Evolutionary conservation across 495 filamentous ascomycete species (phyloP).

Genomic region (Aspergillus sparsus): DNA sequence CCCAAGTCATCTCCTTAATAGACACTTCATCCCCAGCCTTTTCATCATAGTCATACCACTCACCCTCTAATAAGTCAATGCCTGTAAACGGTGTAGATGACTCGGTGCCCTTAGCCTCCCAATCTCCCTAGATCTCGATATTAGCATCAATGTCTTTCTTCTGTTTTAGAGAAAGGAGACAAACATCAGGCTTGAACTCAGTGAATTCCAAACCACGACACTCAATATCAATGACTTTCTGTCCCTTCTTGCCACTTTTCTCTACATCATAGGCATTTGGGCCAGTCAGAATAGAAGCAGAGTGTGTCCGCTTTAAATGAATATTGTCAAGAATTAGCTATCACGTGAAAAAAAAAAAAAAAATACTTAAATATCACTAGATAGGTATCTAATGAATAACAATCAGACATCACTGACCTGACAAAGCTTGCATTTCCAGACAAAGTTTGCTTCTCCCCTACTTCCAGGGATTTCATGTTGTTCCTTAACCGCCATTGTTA

Average conservation of each 20-base stretch:
- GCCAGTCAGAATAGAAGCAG: slow-evolving; percentile 67
- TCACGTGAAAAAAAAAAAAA: slow-evolving; percentile 11
- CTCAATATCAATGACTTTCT: slow-evolving; percentile 85
- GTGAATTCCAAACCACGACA: slow-evolving; percentile 92
- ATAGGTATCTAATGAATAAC: neutral
- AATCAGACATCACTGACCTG: slow-evolving; percentile 51
- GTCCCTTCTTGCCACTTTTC: slow-evolving; percentile 65
- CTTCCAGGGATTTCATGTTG: slow-evolving; percentile 83
- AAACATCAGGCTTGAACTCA: slow-evolving; percentile 84
- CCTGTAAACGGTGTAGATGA: slow-evolving; percentile 73
- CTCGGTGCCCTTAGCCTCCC: slow-evolving; percentile 79
- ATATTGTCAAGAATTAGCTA: too few species aligned
- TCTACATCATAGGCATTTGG: slow-evolving; percentile 66
- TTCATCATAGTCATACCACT: slow-evolving; percentile 90
- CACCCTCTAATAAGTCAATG: slow-evolving; percentile 82
- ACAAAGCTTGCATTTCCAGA: slow-evolving; percentile 96
- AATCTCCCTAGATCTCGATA: slow-evolving; percentile 65
- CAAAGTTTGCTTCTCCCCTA: slow-evolving; percentile 94
- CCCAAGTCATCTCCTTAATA: slow-evolving; percentile 91
- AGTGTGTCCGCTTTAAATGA: slow-evolving; percentile 49
- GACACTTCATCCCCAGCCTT: slow-evolving; percentile 78
- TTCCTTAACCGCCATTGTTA: slow-evolving; percentile 55
- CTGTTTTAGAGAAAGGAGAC: slow-evolving; percentile 18
- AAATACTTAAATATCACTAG: neutral
- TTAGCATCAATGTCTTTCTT: slow-evolving; percentile 1